Base-by-base conservation (phyloP, 371 early-diverging fungal species). In the Mucor sp. region DNA sequence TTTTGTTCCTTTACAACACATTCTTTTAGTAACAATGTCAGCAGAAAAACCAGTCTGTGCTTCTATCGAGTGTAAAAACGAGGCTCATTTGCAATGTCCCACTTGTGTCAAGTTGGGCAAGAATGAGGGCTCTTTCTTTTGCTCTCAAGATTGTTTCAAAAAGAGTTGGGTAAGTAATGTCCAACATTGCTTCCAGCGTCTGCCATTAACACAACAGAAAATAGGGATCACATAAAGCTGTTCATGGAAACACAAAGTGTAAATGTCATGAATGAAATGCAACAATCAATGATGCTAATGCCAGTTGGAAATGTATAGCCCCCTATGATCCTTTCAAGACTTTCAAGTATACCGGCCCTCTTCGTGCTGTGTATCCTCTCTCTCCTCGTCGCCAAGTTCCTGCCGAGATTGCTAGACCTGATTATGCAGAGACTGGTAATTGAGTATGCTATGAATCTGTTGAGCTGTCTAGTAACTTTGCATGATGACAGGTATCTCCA, bases 81-180 rank as follows among this genome's bases (percentile, higher is more conserved):
- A 87, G 3, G 93, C 96, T 6, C 84, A 85, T 60, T 80, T 96
- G 27, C 91, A 91, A 67, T 97, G 97, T 70, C 97, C 97, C 19
- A 94, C 91, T 5, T 97, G 97, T 74, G 60, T 91, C n/a, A 95
- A 95, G 76, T 82, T 90, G 21, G 78, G 75, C 30, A 84, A 94
- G 35, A 68, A 72, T 5, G 71, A 70, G 30, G 86, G 77, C 27
- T 89, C 93, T 4, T 89, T 81, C 74, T 97, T 95, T 68, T 97
- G 97, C 76, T 87, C 91, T 30, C 97, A 95, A 76, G 89, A 86
- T 47, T 96, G 97, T 78, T 97, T 97, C 84, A 93, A 91, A 72
- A 73, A 82, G 60, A 90, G 81, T 77, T 97, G 97, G 97, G 82
- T 84, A 70, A 30, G n/a, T 33, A 11, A 47, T 47, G 47, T 19